phyloP scores from a whole-genome alignment of 495 filamentous ascomycete genomes.

The Lasiosphaeria miniovina region DNA sequence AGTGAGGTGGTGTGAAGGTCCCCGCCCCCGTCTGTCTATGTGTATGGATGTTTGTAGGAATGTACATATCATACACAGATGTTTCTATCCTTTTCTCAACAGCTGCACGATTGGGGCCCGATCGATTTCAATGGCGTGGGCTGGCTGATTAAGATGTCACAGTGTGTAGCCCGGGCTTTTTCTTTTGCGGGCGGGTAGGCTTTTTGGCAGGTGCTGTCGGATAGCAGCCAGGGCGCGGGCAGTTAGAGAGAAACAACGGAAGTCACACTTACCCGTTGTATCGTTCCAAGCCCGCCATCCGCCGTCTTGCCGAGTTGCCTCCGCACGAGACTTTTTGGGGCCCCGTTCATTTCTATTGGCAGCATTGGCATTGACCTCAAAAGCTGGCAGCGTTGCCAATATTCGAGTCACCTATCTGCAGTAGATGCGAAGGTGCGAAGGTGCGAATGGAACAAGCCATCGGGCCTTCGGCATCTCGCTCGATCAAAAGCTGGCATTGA shows the following conservation, averaged over 20 bases:
- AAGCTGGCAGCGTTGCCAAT: too few relatives aligned
- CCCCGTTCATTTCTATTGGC: too few relatives aligned
- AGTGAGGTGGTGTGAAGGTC: too few relatives aligned
- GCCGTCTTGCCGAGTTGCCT: neutral
- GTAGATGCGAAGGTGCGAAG: too few relatives aligned
- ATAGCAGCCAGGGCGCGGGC: neutral
- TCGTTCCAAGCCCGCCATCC: neutral
- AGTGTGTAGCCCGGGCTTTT: neutral
- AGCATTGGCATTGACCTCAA: too few relatives aligned
- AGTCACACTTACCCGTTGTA: neutral
- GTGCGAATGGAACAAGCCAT: too few relatives aligned
- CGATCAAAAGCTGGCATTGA: too few relatives aligned
- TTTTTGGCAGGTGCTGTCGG: neutral
- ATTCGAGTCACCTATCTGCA: too few relatives aligned
- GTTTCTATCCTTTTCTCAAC: neutral
- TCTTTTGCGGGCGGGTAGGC: neutral
- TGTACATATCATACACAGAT: too few relatives aligned
- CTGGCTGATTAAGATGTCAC: conserved; percentile 6
- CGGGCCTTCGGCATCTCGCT: too few relatives aligned
- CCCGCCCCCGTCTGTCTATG: too few relatives aligned
- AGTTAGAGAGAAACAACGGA: neutral
- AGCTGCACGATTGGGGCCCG: neutral
- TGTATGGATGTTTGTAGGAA: too few relatives aligned
- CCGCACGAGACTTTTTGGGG: neutral
- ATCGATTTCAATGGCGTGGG: neutral